Base-by-base conservation (phyloP, 805 yeast species). In the Teunomyces cretensis region DNA sequence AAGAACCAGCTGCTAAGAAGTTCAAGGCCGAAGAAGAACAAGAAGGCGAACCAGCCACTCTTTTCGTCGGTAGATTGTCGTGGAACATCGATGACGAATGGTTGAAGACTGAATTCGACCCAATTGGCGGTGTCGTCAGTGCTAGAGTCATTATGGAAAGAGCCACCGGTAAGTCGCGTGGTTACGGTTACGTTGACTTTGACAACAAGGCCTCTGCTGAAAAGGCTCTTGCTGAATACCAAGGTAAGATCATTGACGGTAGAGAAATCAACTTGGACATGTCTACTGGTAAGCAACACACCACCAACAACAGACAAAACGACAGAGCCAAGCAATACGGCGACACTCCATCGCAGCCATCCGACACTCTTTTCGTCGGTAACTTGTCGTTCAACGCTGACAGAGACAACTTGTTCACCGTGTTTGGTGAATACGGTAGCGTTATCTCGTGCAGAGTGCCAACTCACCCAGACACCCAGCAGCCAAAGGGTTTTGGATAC, bases 401-500 rank as follows among this genome's bases (percentile, higher is more conserved):
- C 70, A 86, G 89, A 73, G 96, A 91, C 67, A 72, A 72, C 50
- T 75, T 94, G 56, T 84, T 76, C 68, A 82, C 79, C 57, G 67
- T 81, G 33, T 94, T 94, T 62, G 81, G 85, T 56, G 80, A 79
- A 62, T 78, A 79, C 68, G 98, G 97, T 66, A 78, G 79, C 51
- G 88, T 94, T 50, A 72, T 89, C 45, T 88, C 96, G 51, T 91
- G 90, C 58, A 86, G 99, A 78, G 76, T 94, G 56, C 99, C 99
- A 70, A 92, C 98, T 36, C 95, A 94, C 75, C 97, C 97, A 63
- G 98, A 92, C 70, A 91, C 98, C 54, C 96, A 90, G 70, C 97
- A 92, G 76, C 96, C 96, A 70, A 94, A 94, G 82, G 99, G 99
- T 57, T 94, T 94, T 75, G 99, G 98, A 56, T 94, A 94, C 72